Evolutionary conservation across 208 protist species (phyloP).

Genomic region (Acanthamoeba triangularis): DNA sequence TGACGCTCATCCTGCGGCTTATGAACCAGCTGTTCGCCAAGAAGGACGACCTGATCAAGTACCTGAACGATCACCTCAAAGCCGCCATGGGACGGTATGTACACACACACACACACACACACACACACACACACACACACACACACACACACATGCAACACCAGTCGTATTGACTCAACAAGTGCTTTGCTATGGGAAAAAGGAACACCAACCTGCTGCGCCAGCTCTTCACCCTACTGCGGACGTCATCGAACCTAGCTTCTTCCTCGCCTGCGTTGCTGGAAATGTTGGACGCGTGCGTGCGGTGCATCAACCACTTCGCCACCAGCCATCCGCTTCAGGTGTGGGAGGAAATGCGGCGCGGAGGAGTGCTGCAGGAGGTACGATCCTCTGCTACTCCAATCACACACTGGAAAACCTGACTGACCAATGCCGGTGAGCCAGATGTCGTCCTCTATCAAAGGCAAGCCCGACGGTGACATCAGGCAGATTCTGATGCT

Average conservation of each 20-base stretch:
- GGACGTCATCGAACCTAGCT: not conserved
- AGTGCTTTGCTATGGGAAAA: not conserved
- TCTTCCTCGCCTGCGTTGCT: not conserved
- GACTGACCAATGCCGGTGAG: not conserved
- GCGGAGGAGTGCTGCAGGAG: conserved; percentile 6
- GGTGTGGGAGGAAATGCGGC: conserved; percentile 46
- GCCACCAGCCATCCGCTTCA: conserved; percentile 42
- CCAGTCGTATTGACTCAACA: not conserved
- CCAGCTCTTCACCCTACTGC: not conserved
- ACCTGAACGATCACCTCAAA: not conserved
- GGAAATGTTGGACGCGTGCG: not conserved
- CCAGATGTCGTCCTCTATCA: not conserved
- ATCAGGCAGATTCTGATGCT: not conserved
- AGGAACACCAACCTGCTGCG: conserved; percentile 13
- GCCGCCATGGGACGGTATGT: not conserved
- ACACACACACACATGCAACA: too few species aligned
- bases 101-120: too few species aligned
- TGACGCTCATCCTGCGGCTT: conserved; percentile 17
- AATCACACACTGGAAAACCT: not conserved
- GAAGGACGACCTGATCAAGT: not conserved
- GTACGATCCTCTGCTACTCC: not conserved
- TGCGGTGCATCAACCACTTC: conserved; percentile 60
- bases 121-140: too few species aligned
- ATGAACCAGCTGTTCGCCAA: conserved; percentile 49
- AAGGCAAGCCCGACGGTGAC: conserved; percentile 8